Base-by-base conservation (phyloP, 2,329 filamentous ascomycete genomes). In the Davidsoniella virescens region DNA sequence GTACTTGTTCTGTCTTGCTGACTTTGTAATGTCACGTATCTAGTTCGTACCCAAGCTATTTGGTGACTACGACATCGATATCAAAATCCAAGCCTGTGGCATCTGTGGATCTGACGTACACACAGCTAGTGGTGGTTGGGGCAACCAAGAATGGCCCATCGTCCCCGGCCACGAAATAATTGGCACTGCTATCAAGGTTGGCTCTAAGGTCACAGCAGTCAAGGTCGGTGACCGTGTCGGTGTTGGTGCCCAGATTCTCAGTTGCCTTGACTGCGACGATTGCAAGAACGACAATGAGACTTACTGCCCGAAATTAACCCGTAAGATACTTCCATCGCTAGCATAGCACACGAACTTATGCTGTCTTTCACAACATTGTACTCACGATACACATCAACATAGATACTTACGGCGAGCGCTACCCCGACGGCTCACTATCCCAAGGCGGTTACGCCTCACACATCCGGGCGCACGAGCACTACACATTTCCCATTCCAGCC, bases 11-110 rank as follows among this genome's bases (percentile, higher is more conserved):
- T 18, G 6, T 17, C 23, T 43, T 29, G 16, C 40, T 37, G 7
- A 18, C 38, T 14, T 44, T 23, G 7, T 41, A 6, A 8, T 20
- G 29, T 47, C 17, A 23, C 38, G 20, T 23, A 23, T 40, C 12
- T 20, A 88, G 70, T 87, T 86, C 70, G 75, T 80, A 58, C 79
- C 88, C 52, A 92, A 93, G 70, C 83, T 80, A 80, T 16, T 90
- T 87, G 61, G 81, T 54, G 82, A 87, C 61, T 73, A 83, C 65
- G 84, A 92, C 61, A 76, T 92, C 57, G 84, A 92, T 60, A 75
- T 93, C 64, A 82, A 86, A 68, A 82, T 92, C 60, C 77, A 86
- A 58, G 78, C 75, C 58, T 87, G 82, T 60, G 82, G 83, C 59
- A 69, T 84, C 43, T 84, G 80, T 60, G 75, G 78, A 54, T 79